phyloP scores from a whole-genome alignment of 2,329 filamentous ascomycete species.

The Talaromyces sp. region DNA sequence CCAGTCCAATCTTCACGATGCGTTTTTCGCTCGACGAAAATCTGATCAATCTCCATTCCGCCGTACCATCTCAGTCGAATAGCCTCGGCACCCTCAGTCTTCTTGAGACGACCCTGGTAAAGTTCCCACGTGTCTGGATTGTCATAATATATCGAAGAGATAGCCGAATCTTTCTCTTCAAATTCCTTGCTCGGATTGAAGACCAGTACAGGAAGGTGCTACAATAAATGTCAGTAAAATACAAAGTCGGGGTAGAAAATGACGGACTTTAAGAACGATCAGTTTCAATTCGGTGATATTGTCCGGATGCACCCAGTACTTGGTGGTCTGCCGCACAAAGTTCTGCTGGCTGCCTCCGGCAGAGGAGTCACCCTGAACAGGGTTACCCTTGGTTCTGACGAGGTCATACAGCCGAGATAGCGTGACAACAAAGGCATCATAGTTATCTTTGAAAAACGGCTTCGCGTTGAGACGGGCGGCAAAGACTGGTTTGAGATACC shows the following conservation, averaged over 20 bases:
- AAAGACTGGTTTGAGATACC: slow-evolving; percentile 94
- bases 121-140: slow-evolving; percentile 91
- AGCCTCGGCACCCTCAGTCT: slow-evolving; percentile 94
- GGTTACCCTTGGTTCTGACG: slow-evolving; percentile 87
- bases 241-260: neutral
- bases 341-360: slow-evolving; percentile 90
- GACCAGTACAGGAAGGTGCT: slow-evolving; percentile 89
- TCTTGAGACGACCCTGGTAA: slow-evolving; percentile 90
- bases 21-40: slow-evolving; percentile 96
- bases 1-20: slow-evolving; percentile 99
- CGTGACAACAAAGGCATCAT: slow-evolving; percentile 90
- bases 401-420: slow-evolving; percentile 93
- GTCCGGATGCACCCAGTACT: slow-evolving; percentile 98
- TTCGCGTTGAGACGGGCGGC: slow-evolving; percentile 90
- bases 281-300: slow-evolving; percentile 98
- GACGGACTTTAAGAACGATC: slow-evolving; percentile 74
- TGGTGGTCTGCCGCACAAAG: slow-evolving; percentile 95
- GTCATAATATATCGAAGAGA: slow-evolving; percentile 98
- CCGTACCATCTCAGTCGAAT: slow-evolving; percentile 97
- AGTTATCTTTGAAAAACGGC: slow-evolving; percentile 98
- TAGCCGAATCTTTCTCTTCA: slow-evolving; percentile 80
- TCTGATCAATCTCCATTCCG: slow-evolving; percentile 88
- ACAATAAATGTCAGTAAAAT: slow-evolving; percentile 8
- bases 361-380: slow-evolving; percentile 82
- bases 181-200: slow-evolving; percentile 98